Base-by-base conservation (phyloP, 495 filamentous ascomycete species). In the Penicillium bialowiezense region DNA sequence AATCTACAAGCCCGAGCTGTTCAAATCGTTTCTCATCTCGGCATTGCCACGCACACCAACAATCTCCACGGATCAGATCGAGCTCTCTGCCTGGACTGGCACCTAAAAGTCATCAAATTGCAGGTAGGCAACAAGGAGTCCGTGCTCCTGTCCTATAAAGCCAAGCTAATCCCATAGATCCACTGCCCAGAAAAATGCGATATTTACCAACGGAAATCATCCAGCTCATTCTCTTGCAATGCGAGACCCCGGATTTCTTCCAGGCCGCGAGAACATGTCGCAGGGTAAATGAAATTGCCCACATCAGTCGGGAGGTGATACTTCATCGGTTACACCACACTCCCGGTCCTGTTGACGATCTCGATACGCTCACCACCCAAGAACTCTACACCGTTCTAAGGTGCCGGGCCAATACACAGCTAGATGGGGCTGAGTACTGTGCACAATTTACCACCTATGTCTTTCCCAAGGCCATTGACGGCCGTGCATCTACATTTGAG, bases 251-350 rank as follows among this genome's bases (percentile, higher is more conserved):
- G 5, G 44, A 60, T 5, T 76, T 64, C 35, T 45, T 74, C 17
- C 68, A 76, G 33, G 52, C 56, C 3, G 60, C 71, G 5, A 54
- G 64, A 24, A 52, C 58, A 36, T 70, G 64, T 41, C 67, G 55
- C 13, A 41, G 51, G 43, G 78, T 96, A n/a, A 90, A 93, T 78
- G 88, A 89, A 74, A 75, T 95, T 56, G 91, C 91, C 44, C 88
- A 88, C 13, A 88, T 81, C 60, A 95, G 87, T 31, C 63, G 68
- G 9, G 58, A 68, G 35, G 54, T 68, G 3, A 52, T 73, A 12
- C 10, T 68, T 4, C 52, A 64, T 36, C 72, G 72, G 35, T 46
- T 76, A n/a, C 21, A 38, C 24, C 48, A 60, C n/a, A 69, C 60
- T 2, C 71, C 71, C 5, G 71, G 72, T 0, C 15, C 39, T 4